Conservation (phyloP, 371 early-diverging fungal genomes). For the Mucor sp. region DNA sequence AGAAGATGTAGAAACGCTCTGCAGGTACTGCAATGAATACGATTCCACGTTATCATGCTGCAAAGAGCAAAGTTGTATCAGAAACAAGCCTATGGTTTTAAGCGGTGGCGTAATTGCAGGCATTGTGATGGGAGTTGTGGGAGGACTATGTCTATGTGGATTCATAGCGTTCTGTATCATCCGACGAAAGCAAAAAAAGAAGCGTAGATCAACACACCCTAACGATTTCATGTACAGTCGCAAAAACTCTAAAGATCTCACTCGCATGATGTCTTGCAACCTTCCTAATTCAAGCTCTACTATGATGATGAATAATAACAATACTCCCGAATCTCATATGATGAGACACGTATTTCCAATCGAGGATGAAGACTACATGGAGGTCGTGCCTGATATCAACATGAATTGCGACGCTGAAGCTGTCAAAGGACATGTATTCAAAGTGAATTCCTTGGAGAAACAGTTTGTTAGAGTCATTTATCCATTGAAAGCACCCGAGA, state of each 20-base stretch:
- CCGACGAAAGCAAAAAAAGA: slow-evolving; percentile 10
- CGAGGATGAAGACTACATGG: slow-evolving; percentile 24
- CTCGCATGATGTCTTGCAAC: not conserved
- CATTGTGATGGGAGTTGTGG: slow-evolving; percentile 3
- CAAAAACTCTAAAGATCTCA: slow-evolving; percentile 5
- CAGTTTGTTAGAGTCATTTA: slow-evolving; percentile 23
- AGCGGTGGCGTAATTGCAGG: slow-evolving; percentile 9
- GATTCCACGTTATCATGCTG: slow-evolving; percentile 17
- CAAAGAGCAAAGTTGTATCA: slow-evolving; percentile 8
- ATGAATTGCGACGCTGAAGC: slow-evolving; percentile 11
- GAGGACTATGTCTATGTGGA: not conserved
- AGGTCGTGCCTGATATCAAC: slow-evolving; percentile 18
- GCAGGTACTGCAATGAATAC: slow-evolving; percentile 14
- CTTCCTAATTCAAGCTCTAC: slow-evolving; percentile 8
- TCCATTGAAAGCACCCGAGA: slow-evolving; percentile 25
- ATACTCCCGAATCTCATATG: slow-evolving; percentile 15
- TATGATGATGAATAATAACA: not conserved
- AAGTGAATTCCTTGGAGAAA: slow-evolving; percentile 22
- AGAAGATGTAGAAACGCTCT: slow-evolving; percentile 17
- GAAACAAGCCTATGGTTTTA: not conserved
- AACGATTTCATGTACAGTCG: slow-evolving; percentile 1
- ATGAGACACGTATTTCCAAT: slow-evolving; percentile 16
- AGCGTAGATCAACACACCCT: slow-evolving; percentile 6
- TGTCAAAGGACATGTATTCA: slow-evolving; percentile 21
- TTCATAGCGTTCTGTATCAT: slow-evolving; percentile 7